phyloP scores from a whole-genome alignment of 202 grass and related monocot genomes.

The Miscanthus sacchariflorus region DNA sequence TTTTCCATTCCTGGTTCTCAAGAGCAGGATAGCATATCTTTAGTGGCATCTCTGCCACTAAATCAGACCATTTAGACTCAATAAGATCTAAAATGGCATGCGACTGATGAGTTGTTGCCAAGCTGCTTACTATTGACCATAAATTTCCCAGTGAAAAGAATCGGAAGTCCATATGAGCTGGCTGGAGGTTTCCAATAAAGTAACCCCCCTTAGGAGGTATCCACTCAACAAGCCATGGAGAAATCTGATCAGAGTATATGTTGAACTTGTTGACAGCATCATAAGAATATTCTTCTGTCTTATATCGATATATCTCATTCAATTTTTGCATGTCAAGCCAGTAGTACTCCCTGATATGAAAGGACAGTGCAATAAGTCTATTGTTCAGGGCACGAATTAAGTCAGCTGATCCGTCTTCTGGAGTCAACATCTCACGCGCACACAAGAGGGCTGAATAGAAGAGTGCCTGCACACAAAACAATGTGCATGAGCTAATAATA shows the following conservation, averaged over 20 bases:
- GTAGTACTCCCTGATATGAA: conserved; percentile 94
- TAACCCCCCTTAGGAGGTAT: conserved; percentile 90
- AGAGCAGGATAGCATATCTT: conserved; percentile 98
- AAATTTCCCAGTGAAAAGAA: conserved; percentile 92
- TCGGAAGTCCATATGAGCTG: conserved; percentile 93
- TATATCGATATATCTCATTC: conserved; percentile 95
- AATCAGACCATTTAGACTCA: conserved; percentile 90
- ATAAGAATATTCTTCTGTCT: conserved; percentile 94
- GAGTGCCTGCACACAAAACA: conserved; percentile 63
- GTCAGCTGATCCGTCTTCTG: conserved; percentile 87
- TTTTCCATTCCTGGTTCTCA: conserved; percentile 93
- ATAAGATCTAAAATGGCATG: conserved; percentile 94
- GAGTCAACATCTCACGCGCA: conserved; percentile 89
- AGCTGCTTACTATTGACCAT: conserved; percentile 90
- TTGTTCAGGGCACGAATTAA: conserved; percentile 91
- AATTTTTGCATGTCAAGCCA: conserved; percentile 88
- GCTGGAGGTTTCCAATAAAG: conserved; percentile 92
- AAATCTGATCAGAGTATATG: conserved; percentile 91
- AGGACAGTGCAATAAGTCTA: conserved; percentile 84
- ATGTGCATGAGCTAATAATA: conserved; percentile 3
- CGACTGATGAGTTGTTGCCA: conserved; percentile 81
- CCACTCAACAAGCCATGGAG: conserved; percentile 95
- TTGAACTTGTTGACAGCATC: conserved; percentile 98
- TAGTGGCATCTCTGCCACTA: conserved; percentile 90
- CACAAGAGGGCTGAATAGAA: conserved; percentile 96